Evolutionary conservation across 2,329 filamentous ascomycete genomes (phyloP), one percentile per base, ranked within the genome.

Genomic region (Fusarium avenaceum): DNA sequence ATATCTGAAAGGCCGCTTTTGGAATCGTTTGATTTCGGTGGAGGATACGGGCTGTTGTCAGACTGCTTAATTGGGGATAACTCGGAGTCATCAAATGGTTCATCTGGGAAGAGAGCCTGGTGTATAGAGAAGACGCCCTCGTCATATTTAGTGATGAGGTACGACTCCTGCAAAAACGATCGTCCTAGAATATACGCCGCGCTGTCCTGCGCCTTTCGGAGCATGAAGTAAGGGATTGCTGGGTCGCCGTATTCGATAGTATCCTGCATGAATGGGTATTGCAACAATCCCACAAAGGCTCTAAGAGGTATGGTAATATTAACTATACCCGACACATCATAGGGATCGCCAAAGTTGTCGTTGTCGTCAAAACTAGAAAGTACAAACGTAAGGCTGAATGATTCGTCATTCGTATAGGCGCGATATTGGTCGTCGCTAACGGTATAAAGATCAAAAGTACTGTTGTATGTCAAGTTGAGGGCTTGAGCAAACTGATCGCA

Each of bases 91-190:
- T 63, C 75, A 33, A 73, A 64, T 3, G 82, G 79, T 14, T 81
- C 74, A 46, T 79, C 67, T n/a, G 87, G 83, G 72, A 87, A 85
- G 50, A 72, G 71, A 11, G 87, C 87, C 69, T 88, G 85, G 55
- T 88, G 83, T 24, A 90, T 71, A 2, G 85, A 85, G 73, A 87
- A 89, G 14, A 76, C 75, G 17, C 76, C 80, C 35, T 81, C 80
- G 63, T 89, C 87, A 71, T 87, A 89, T 65, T 83, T 84, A 26
- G 83, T 86, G 32, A 87, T 81, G 7, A 89, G 76, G 62, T 89
- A 89, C 3, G 90, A 85, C 76, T 93, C 90, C 74, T 93, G 91
- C 54, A 93, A 79, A 67, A 93, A 92, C 0, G 87, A 85, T 33
- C 90, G 84, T 9, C 91, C 91, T 35, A 93, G 83, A 14, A 90